A percentile compares a stretch with the other conserved stretches of the same genome.
Evolutionary conservation across 2,329 filamentous ascomycete species (phyloP).

Genomic region (Aspergillus caelatus): DNA sequence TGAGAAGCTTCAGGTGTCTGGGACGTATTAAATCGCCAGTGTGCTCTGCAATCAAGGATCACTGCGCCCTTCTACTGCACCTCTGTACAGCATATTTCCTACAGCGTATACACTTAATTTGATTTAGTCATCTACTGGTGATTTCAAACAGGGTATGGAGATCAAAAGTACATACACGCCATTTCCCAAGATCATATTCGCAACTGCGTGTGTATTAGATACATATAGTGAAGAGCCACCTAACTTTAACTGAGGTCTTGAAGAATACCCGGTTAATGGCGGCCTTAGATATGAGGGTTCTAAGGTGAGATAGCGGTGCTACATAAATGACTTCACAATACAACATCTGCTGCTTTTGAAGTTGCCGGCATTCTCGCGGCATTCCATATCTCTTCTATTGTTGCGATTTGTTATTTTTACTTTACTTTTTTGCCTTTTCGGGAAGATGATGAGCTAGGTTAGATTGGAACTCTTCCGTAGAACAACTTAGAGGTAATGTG

Average conservation of each 20-base stretch:
- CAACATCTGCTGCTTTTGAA: too few relatives aligned
- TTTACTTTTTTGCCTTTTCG: too few relatives aligned
- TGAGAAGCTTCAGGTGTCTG: background rate
- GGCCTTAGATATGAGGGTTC: background rate
- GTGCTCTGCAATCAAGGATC: background rate
- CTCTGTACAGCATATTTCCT: background rate
- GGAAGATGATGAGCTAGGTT: too few relatives aligned
- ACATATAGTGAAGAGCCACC: background rate
- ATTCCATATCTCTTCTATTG: too few relatives aligned
- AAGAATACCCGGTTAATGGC: background rate
- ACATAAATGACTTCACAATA: too few relatives aligned
- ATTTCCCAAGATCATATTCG: background rate
- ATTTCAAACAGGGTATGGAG: background rate
- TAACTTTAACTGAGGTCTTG: background rate
- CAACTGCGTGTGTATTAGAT: background rate
- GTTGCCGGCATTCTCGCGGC: too few relatives aligned
- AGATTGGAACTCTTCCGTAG: too few relatives aligned
- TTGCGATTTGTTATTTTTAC: too few relatives aligned
- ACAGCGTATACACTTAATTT: background rate
- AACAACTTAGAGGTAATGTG: too few relatives aligned
- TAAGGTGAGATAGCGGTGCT: background rate
- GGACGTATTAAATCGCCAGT: background rate
- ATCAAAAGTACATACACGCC: background rate
- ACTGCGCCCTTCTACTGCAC: background rate
- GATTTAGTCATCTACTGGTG: background rate